phyloP scores from a whole-genome alignment of 1,284 basidiomycete genomes.

The Microbotryomycetes sp. region DNA sequence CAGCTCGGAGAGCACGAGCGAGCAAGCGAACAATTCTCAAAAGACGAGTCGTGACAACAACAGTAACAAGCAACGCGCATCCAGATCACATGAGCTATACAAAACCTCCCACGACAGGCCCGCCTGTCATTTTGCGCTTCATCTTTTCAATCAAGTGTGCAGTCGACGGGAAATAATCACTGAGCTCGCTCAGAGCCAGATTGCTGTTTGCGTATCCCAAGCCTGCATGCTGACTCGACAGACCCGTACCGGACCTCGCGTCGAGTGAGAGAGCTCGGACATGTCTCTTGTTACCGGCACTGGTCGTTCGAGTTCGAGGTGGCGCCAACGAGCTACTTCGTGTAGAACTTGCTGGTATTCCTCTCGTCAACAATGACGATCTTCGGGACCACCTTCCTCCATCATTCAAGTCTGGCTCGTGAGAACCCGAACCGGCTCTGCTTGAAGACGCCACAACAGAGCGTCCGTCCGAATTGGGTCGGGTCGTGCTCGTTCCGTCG shows the following conservation, averaged over 20 bases:
- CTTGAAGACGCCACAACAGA: neutral
- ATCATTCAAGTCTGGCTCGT: no score
- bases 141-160: neutral
- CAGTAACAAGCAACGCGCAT: neutral
- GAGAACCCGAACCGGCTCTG: neutral
- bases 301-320: neutral
- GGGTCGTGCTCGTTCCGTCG: neutral
- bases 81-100: no score
- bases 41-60: neutral
- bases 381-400: neutral
- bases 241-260: neutral
- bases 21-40: neutral
- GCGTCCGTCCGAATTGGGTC: neutral
- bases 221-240: neutral
- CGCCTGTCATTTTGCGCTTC: no score
- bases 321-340: neutral
- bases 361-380: neutral
- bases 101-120: no score
- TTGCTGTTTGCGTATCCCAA: neutral
- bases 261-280: neutral
- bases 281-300: neutral
- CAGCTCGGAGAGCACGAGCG: neutral
- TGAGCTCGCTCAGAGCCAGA: slow-evolving; percentile 24
- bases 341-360: neutral
- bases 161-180: slow-evolving; percentile 22